Base-by-base conservation (phyloP, 257 asterid species). In the Solanum tacnaense region DNA sequence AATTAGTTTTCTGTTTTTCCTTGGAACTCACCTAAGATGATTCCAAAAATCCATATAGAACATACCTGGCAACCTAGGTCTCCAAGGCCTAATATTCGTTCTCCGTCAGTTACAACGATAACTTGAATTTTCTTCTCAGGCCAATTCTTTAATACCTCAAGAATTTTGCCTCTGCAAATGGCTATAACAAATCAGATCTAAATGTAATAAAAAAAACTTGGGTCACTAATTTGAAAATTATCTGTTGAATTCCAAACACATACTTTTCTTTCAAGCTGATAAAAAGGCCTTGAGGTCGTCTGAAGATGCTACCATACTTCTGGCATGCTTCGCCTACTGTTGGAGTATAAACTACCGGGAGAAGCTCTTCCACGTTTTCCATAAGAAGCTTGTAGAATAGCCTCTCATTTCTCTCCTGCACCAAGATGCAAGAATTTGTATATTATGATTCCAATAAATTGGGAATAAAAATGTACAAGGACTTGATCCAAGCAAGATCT, bases 251-350 rank as follows among this genome's bases (percentile, higher is more conserved):
- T 82, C 71, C 72, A 4, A 49, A 44, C 27, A 89, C 94, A 4
- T 90, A 97, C 99, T 96, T 96, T 68, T 97, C 99, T 90, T 94
- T 97, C 91, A 97, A 92, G 89, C 99, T 97, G 93, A 96, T 97
- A 91, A 94, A 97, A 86, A 97, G 99, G 83, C 99, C 99, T 92
- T 97, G 99, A 74, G 99, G 99, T 35, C 93, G 99, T 79, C 98
- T 92, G 93, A 97, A 95, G 86, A 97, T 97, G 88, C 95, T 93
- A 87, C 99, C 99, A 27, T 97, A 96, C 88, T 97, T 97, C 89
- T 97, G 99, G 92, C 99, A 97, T 9, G 99, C 99, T 94, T 97
- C 99, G 2, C 99, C 99, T 12, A 97, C 99, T 46, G 99, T 97
- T 27, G 99, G 99, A 89, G 99, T 97, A 90, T 97, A 97, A 88